Evolutionary conservation across 129 eudicot genomes (phyloP), one percentile per base, ranked within the genome.

Genomic region (Tagetes erecta): DNA sequence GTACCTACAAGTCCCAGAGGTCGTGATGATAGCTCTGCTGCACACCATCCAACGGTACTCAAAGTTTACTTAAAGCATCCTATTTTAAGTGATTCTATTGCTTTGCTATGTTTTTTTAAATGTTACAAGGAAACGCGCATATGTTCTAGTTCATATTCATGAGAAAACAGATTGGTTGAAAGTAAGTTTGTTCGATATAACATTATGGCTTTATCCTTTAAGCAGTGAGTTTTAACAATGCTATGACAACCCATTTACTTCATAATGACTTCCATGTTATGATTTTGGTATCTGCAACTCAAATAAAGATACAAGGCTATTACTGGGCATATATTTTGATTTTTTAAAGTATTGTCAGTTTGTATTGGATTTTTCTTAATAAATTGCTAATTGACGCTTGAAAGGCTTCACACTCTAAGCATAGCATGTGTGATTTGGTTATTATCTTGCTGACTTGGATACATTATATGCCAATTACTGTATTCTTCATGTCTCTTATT

Each of bases 1-100:
- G 86, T 88, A 9, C 97, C 99, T 42, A 74, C 95, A 3, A 91
- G 96, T 85, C 99, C 96, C 42, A 84, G 94, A 80, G 96, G 91
- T 70, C 91, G 96, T 38, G 99, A 88, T 13, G 99, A 95, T 84
- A 85, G 70, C n/a, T 77, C 97, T 46, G 80, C 78, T 68, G 76
- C 87, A 67, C 96, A 87, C 55, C 94, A 86, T 31, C 92, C 87
- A 35, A 80, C 82, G 92, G 99, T 95, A 91, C 58, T 80, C 37
- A 20, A 13, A 44, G 4, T 27, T 62, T 50, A 69, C 76, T 47
- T 3, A 37, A 47, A 46, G 34, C 39, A 41, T 33, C 52, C 40
- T 31, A 60, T 47, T 56, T 68, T 31, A 37, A 58, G 45, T 49
- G 37, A 78, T 10, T 70, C 30, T 30, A 35, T 47, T 57, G 64